Evolutionary conservation across 257 asterid species (phyloP).

Genomic region (Solanum appendiculatum): DNA sequence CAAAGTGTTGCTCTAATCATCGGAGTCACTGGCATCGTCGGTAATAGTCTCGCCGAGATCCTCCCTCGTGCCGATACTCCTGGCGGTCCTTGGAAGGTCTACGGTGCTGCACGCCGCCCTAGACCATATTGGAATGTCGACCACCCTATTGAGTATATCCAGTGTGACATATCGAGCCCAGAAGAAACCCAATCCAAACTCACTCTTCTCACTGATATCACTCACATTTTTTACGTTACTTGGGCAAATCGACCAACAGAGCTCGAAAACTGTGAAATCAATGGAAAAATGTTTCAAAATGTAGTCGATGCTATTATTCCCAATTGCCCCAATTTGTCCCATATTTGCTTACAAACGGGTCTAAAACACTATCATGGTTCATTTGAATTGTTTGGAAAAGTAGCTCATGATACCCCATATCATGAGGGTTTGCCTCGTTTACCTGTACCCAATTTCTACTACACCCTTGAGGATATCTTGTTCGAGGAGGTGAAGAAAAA

Average conservation of each 20-base stretch:
- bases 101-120: constrained; percentile 27
- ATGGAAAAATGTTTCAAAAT: constrained; percentile 14
- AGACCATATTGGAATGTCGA: constrained; percentile 15
- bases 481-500: constrained; percentile 12
- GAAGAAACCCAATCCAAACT: constrained; percentile 14
- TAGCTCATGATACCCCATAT: constrained; percentile 19
- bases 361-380: constrained; percentile 20
- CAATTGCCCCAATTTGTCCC: constrained; percentile 14
- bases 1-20: constrained; percentile 20
- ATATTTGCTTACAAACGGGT: constrained; percentile 23
- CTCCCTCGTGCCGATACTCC: constrained; percentile 22
- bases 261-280: constrained; percentile 15
- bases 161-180: constrained; percentile 13
- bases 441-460: constrained; percentile 14
- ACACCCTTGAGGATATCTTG: constrained; percentile 23
- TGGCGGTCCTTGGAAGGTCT: constrained; percentile 30
- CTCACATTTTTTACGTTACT: constrained; percentile 19
- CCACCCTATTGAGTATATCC: constrained; percentile 12
- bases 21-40: constrained; percentile 28
- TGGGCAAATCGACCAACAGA: constrained; percentile 16
- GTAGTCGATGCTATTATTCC: constrained; percentile 14
- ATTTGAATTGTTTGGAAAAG: constrained; percentile 3
- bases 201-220: constrained; percentile 12
- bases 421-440: constrained; percentile 20
- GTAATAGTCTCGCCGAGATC: constrained; percentile 24